These are phyloP conservation scores for Vanrija pseudolonga DNA, from an alignment of 1,284 basidiomycete genomes.

Conservation along the genomic window DNA sequence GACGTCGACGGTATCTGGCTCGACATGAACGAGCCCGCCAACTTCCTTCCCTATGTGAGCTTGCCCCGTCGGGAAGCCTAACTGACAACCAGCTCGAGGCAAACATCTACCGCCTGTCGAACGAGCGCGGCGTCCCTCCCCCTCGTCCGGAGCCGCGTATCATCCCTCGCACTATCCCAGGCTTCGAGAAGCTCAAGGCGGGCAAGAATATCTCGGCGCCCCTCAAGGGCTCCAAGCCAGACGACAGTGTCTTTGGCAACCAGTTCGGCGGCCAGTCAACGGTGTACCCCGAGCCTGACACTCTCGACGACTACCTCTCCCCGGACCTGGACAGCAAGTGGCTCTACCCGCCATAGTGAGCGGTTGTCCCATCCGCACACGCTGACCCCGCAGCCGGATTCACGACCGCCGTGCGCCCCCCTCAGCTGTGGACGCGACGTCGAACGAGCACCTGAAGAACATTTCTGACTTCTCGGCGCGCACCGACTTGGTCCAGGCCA, in stretches of 20 bases:
- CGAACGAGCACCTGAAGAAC: constrained; percentile 18
- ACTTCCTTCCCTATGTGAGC: constrained; percentile 25
- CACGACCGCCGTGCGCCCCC: constrained; percentile 23
- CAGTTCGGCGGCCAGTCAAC: background rate
- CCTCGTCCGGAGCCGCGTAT: constrained; percentile 12
- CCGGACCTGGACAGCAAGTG: constrained; percentile 22
- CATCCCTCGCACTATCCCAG: constrained; percentile 12
- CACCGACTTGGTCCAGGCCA: constrained; percentile 58
- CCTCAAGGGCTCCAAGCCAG: background rate
- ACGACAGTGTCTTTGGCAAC: background rate
- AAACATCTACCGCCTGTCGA: constrained; percentile 23
- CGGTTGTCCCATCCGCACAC: background rate
- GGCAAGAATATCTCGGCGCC: constrained; percentile 23
- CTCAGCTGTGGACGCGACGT: constrained; percentile 12
- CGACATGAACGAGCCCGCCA: constrained; percentile 58
- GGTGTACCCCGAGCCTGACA: background rate
- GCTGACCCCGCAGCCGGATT: constrained; percentile 8
- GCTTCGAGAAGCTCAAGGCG: constrained; percentile 11
- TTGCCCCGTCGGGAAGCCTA: background rate
- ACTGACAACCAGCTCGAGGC: constrained; percentile 20
- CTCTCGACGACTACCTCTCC: constrained; percentile 18
- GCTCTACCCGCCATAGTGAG: constrained; percentile 29
- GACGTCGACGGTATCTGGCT: constrained; percentile 59
- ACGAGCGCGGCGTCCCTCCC: constrained; percentile 17
- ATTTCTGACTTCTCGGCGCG: constrained; percentile 34